Evolutionary conservation across 352 stramenopile genomes (phyloP).

Genomic region (Phytophthora tentaculata): DNA sequence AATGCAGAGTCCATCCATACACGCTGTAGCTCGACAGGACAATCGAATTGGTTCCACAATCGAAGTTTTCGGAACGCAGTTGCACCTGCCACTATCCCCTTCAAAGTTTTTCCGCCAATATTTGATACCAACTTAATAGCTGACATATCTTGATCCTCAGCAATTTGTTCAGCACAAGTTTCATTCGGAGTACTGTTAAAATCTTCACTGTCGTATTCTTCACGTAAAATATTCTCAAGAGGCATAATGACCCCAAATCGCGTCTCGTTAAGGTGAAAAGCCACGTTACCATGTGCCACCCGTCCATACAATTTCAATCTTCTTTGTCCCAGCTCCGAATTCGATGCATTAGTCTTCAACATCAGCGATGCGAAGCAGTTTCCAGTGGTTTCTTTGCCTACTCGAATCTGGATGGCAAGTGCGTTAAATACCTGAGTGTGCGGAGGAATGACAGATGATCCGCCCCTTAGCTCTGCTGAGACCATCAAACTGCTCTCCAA

Average conservation of each 20-base stretch:
- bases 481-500: constrained; percentile 39
- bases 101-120: constrained; percentile 11
- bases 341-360: constrained; percentile 51
- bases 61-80: constrained; percentile 27
- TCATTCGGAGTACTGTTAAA: constrained; percentile 1
- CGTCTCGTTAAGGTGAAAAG: constrained; percentile 44
- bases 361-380: constrained; percentile 37
- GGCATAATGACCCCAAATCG: constrained; percentile 36
- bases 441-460: constrained; percentile 40
- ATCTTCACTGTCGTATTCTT: constrained; percentile 3
- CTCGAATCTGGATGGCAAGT: constrained; percentile 40
- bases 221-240: constrained; percentile 28
- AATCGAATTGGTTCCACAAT: constrained; percentile 52
- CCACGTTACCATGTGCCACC: constrained; percentile 34
- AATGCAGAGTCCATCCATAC: constrained; percentile 41
- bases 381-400: constrained; percentile 17
- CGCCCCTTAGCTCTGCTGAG: constrained; percentile 37
- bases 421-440: constrained; percentile 40
- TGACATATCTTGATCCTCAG: constrained; percentile 1
- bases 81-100: constrained; percentile 29
- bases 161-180: constrained; percentile 3
- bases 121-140: constrained; percentile 25
- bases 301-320: constrained; percentile 39
- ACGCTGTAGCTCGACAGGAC: constrained; percentile 47
- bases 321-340: constrained; percentile 22